These are phyloP conservation scores for Begonia peltatifolia DNA, from an alignment of 306 rosid genomes.

Conservation along the genomic window DNA sequence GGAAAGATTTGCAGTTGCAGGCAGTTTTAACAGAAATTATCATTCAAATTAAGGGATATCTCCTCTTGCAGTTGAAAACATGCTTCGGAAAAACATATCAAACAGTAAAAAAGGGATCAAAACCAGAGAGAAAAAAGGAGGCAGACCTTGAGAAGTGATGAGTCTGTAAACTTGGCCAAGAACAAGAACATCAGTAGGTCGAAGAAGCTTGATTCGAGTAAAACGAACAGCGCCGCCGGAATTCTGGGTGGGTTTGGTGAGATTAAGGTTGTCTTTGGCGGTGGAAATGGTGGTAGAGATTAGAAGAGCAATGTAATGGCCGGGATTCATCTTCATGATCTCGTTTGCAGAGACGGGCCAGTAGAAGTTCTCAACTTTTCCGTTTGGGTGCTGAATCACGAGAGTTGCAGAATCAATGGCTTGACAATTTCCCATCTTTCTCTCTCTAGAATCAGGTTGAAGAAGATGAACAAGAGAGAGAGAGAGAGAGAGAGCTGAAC, in stretches of 20 bases:
- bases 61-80: no score
- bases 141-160: constrained; percentile 68
- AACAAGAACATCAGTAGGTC: constrained; percentile 77
- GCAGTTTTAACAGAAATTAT: no score
- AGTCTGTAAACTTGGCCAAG: constrained; percentile 96
- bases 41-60: no score
- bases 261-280: constrained; percentile 19
- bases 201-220: constrained; percentile 86
- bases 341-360: constrained; percentile 71
- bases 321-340: constrained; percentile 80
- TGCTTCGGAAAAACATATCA: no score
- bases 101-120: no score
- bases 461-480: constrained; percentile 1
- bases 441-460: constrained; percentile 5
- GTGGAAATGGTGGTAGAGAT: constrained; percentile 77
- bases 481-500: constrained; percentile 2
- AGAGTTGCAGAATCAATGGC: constrained; percentile 90
- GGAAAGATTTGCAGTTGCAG: no score
- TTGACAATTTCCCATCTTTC: constrained; percentile 84
- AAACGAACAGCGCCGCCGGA: constrained; percentile 41
- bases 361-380: constrained; percentile 63
- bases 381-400: constrained; percentile 77
- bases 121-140: constrained; percentile 3
- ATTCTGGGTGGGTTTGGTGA: neutral
- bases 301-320: constrained; percentile 90